phyloP scores from a whole-genome alignment of 2,329 filamentous ascomycete genomes.

The Aspergillus sojae region DNA sequence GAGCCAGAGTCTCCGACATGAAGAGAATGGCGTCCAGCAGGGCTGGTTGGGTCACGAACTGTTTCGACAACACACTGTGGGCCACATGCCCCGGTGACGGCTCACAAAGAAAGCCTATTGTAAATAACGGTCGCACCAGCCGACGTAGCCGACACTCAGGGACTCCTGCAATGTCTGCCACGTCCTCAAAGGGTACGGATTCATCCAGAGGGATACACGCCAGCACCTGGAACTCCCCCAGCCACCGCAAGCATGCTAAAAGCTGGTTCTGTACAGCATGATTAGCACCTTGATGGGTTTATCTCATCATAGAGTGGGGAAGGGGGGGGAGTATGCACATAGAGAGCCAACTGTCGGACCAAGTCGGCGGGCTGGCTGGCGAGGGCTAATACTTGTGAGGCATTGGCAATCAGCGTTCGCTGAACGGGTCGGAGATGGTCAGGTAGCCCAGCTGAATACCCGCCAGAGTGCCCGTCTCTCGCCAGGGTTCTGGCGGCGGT shows the following conservation, averaged over 20 bases:
- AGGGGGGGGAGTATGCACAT: neutral
- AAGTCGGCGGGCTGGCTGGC: neutral
- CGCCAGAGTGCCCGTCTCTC: too few species aligned
- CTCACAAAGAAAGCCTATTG: slow-evolving; percentile 41
- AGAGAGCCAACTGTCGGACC: neutral
- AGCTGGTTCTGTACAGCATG: slow-evolving; percentile 23
- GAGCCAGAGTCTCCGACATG: slow-evolving; percentile 38
- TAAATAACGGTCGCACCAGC: slow-evolving; percentile 38
- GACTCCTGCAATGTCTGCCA: slow-evolving; percentile 46
- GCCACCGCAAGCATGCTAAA: slow-evolving; percentile 47
- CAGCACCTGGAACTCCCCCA: slow-evolving; percentile 49
- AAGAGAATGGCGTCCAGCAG: slow-evolving; percentile 46
- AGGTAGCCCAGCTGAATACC: too few species aligned
- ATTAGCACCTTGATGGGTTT: neutral
- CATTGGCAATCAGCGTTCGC: too few species aligned
- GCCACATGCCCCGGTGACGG: slow-evolving; percentile 35
- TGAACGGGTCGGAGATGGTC: too few species aligned
- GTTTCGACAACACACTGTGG: slow-evolving; percentile 43
- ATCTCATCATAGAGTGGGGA: too few species aligned
- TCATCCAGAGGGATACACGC: slow-evolving; percentile 47
- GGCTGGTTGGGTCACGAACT: slow-evolving; percentile 38
- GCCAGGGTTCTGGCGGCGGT: too few species aligned
- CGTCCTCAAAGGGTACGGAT: slow-evolving; percentile 41
- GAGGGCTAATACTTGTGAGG: neutral
- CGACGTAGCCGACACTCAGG: slow-evolving; percentile 42